phyloP scores from a whole-genome alignment of 192 early-diverging fungal genomes.

The Rhizoclosmatium globosum region DNA sequence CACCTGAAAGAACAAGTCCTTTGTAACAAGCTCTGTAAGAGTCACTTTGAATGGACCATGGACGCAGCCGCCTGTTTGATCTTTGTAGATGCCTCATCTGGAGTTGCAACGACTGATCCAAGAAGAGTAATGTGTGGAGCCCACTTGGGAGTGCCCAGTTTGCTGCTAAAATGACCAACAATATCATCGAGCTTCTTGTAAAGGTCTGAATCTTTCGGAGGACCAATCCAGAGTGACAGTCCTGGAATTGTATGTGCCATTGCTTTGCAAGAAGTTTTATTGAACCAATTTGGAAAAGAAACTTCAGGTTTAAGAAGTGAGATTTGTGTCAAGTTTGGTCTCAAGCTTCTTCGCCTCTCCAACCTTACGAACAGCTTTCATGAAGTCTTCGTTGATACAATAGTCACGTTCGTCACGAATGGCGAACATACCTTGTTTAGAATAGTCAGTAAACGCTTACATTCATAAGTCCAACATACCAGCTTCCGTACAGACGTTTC shows the following conservation, averaged over 20 bases:
- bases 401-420: slow-evolving; percentile 99
- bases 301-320: neutral
- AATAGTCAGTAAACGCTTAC: neutral
- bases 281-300: neutral
- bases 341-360: slow-evolving; percentile 92
- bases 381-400: slow-evolving; percentile 96
- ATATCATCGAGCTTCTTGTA: neutral
- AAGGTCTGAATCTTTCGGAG: slow-evolving; percentile 4
- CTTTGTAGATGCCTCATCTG: slow-evolving; percentile 16
- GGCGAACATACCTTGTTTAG: slow-evolving; percentile 90
- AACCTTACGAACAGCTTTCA: slow-evolving; percentile 99
- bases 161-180: slow-evolving; percentile 23
- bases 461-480: slow-evolving; percentile 51
- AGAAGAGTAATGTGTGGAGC: slow-evolving; percentile 47
- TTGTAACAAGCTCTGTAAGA: slow-evolving; percentile 35
- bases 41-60: slow-evolving; percentile 19
- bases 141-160: slow-evolving; percentile 43
- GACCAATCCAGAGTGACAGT: slow-evolving; percentile 43
- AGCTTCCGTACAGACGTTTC: slow-evolving; percentile 99
- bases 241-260: slow-evolving; percentile 26
- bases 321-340: slow-evolving; percentile 52
- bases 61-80: slow-evolving; percentile 15
- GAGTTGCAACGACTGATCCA: slow-evolving; percentile 30
- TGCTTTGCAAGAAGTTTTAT: neutral
- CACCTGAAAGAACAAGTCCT: slow-evolving; percentile 45